phyloP scores from a whole-genome alignment of 768 basidiomycete genomes.

The Pleurotus ostreatus region DNA sequence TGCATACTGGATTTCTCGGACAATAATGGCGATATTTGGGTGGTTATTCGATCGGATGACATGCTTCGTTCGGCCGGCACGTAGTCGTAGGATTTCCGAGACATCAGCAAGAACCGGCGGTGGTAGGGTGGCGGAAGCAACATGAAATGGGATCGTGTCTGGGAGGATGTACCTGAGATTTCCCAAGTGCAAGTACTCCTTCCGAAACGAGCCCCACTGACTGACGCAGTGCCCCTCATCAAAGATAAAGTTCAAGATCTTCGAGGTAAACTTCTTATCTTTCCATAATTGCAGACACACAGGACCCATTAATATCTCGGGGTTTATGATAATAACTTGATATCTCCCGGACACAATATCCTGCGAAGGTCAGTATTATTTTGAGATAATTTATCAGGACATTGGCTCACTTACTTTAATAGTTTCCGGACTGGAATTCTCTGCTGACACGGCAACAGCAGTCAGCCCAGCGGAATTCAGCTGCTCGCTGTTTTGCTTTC shows the following conservation, averaged over 20 bases:
- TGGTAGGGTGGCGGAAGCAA: constrained; percentile 31
- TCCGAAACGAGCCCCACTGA: constrained; percentile 31
- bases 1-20: constrained; percentile 19
- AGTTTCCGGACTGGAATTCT: constrained; percentile 10
- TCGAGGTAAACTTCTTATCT: constrained; percentile 15
- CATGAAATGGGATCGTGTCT: constrained; percentile 20
- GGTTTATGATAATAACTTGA: constrained; percentile 21
- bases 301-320: constrained; percentile 19
- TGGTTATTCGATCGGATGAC: constrained; percentile 24
- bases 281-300: constrained; percentile 19
- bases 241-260: constrained; percentile 25
- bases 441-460: constrained; percentile 14
- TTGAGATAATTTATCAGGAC: too few relatives aligned
- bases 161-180: constrained; percentile 24
- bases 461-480: constrained; percentile 12
- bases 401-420: constrained; percentile 14
- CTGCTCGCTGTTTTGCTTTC: constrained; percentile 20
- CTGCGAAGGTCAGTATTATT: too few relatives aligned
- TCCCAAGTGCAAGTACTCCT: constrained; percentile 25
- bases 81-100: constrained; percentile 11
- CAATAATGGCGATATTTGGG: constrained; percentile 25
- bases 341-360: constrained; percentile 21
- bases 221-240: constrained; percentile 38
- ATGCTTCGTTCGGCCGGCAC: background rate
- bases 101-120: constrained; percentile 18